These are phyloP conservation scores for Chaetoceros tenuissimus DNA, from an alignment of 108 stramenopile genomes.

Conservation along the genomic window DNA sequence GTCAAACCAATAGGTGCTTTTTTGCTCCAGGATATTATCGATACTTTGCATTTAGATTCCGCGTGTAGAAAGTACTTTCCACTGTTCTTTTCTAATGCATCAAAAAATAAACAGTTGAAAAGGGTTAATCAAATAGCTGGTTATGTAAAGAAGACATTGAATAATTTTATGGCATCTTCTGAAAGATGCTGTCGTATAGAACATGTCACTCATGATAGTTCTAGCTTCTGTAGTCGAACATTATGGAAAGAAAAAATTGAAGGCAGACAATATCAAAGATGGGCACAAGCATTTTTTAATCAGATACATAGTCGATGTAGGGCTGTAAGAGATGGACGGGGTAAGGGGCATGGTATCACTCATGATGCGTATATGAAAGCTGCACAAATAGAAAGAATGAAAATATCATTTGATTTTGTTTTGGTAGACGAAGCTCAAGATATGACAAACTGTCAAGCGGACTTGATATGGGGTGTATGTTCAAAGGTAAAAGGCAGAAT, in stretches of 20 bases:
- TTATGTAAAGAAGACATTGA: conserved; percentile 3
- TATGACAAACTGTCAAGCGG: conserved; percentile 26
- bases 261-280: conserved; percentile 1
- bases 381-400: conserved; percentile 11
- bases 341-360: background rate
- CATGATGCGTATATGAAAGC: conserved; percentile 24
- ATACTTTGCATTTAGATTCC: too few species aligned
- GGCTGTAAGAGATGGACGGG: conserved; percentile 2
- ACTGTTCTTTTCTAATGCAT: background rate
- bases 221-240: too few species aligned
- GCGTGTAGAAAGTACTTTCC: too few species aligned
- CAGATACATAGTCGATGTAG: conserved; percentile 8
- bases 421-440: conserved; percentile 30
- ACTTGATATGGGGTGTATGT: conserved; percentile 19
- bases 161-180: conserved; percentile 9
- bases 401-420: conserved; percentile 7
- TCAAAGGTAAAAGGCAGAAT: background rate
- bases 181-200: too few species aligned
- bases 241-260: background rate
- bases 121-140: conserved; percentile 3
- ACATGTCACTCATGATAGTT: too few species aligned
- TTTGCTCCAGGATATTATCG: too few species aligned
- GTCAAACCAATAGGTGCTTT: too few species aligned
- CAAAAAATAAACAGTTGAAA: conserved; percentile 1
- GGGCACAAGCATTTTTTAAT: conserved; percentile 18